A percentile compares a stretch with the other conserved stretches of the same genome.
phyloP scores from a whole-genome alignment of 805 yeast genomes.

The Nakazawaea populi region DNA sequence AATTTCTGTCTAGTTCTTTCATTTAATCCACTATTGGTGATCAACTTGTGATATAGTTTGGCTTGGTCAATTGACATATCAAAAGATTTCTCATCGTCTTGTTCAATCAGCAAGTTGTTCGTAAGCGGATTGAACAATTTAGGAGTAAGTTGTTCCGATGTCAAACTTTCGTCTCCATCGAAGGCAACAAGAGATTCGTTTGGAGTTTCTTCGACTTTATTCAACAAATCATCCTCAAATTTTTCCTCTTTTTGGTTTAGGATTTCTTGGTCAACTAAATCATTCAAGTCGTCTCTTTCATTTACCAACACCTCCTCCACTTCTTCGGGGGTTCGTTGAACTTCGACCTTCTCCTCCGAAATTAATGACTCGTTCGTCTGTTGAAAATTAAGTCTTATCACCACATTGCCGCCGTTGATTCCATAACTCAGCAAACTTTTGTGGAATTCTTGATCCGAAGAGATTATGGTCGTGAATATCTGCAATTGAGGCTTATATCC shows the following conservation, averaged over 20 bases:
- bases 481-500: slow-evolving; percentile 18
- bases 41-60: slow-evolving; percentile 42
- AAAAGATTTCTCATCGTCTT: slow-evolving; percentile 30
- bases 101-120: not conserved
- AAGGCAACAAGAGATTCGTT: not conserved
- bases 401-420: slow-evolving; percentile 20
- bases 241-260: slow-evolving; percentile 2
- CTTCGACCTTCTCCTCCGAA: not conserved
- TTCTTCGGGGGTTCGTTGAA: not conserved
- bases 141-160: not conserved
- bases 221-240: not conserved
- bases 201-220: not conserved
- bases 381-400: slow-evolving; percentile 21
- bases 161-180: not conserved
- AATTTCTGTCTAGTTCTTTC: slow-evolving; percentile 7
- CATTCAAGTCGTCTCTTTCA: slow-evolving; percentile 5
- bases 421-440: slow-evolving; percentile 19
- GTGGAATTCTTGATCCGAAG: slow-evolving; percentile 14
- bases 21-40: slow-evolving; percentile 23
- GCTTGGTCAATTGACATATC: slow-evolving; percentile 50
- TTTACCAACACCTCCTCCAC: slow-evolving; percentile 1
- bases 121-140: slow-evolving; percentile 4
- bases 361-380: not conserved
- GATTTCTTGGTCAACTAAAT: slow-evolving; percentile 9
- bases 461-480: slow-evolving; percentile 18